phyloP scores from a whole-genome alignment of 2,329 filamentous ascomycete genomes.

The Chaetomiaceae sp. region DNA sequence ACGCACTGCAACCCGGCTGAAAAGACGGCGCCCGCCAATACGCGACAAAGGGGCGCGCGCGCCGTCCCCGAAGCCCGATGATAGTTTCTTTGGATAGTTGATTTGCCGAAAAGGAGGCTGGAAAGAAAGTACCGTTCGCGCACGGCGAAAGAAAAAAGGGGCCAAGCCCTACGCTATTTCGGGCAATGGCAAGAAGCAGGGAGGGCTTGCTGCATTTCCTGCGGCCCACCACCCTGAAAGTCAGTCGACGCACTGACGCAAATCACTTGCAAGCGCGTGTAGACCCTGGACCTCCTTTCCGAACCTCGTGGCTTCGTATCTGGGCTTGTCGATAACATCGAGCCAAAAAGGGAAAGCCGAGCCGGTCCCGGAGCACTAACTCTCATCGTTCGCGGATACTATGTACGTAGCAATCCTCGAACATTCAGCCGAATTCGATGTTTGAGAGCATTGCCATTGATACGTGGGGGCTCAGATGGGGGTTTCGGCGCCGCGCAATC shows the following conservation, averaged over 20 bases:
- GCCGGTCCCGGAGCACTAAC: background rate
- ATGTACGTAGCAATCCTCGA: background rate
- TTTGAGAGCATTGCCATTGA: slow-evolving; percentile 1
- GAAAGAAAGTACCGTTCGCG: background rate
- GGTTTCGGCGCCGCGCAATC: background rate
- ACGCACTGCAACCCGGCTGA: background rate
- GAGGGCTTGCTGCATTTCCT: slow-evolving; percentile 8
- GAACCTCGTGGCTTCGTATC: background rate
- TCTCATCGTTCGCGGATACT: too few relatives aligned
- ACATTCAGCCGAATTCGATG: background rate
- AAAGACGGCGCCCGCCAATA: too few relatives aligned
- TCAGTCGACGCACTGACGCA: slow-evolving; percentile 3
- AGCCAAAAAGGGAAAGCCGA: slow-evolving; percentile 4
- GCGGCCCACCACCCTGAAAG: background rate
- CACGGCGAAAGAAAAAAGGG: background rate
- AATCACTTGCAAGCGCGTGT: background rate
- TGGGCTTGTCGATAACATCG: background rate
- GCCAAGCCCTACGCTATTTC: background rate
- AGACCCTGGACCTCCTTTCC: background rate
- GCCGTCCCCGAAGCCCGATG: too few relatives aligned
- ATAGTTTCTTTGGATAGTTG: background rate
- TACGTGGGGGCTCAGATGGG: slow-evolving; percentile 7
- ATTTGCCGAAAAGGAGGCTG: background rate
- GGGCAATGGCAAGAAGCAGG: background rate
- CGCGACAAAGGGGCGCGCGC: background rate